These are phyloP conservation scores for Lepiota brunneoincarnata DNA, from an alignment of 768 basidiomycete species.

Conservation along the genomic window DNA sequence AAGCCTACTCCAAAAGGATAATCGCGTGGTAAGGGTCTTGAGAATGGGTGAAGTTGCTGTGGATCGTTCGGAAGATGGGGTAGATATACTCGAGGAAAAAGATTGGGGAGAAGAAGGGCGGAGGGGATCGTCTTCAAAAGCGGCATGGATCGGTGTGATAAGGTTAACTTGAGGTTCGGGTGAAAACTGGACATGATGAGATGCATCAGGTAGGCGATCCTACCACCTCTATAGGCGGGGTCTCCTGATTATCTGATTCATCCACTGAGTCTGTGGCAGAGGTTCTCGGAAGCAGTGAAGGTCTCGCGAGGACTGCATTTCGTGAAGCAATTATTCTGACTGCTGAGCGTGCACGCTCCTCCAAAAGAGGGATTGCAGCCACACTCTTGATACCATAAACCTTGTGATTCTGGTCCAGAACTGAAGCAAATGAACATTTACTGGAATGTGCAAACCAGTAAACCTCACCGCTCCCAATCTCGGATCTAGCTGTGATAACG, in stretches of 20 bases:
- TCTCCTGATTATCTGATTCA: constrained; percentile 13
- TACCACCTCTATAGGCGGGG: not conserved
- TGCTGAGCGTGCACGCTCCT: constrained; percentile 55
- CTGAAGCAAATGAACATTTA: constrained; percentile 31
- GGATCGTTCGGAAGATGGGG: constrained; percentile 47
- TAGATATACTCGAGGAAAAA: constrained; percentile 51
- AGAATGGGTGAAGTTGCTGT: constrained; percentile 49
- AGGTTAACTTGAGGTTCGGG: constrained; percentile 43
- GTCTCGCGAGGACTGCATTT: constrained; percentile 40
- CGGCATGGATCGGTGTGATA: constrained; percentile 35
- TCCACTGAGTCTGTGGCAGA: constrained; percentile 10
- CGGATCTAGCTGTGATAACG: constrained; percentile 60
- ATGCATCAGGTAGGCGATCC: constrained; percentile 15
- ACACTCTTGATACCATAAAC: constrained; percentile 72
- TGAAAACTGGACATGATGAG: constrained; percentile 53
- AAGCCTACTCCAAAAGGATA: constrained; percentile 75
- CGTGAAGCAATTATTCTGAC: constrained; percentile 52
- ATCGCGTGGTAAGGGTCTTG: constrained; percentile 58
- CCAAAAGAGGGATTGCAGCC: constrained; percentile 67
- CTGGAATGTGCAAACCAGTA: constrained; percentile 5
- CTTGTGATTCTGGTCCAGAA: constrained; percentile 57
- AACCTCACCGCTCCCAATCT: constrained; percentile 65
- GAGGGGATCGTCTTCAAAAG: constrained; percentile 15
- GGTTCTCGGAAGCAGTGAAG: constrained; percentile 39
- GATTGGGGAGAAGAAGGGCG: constrained; percentile 39